phyloP scores from a whole-genome alignment of 441 rosid species.

The Syzygium syzygioides region DNA sequence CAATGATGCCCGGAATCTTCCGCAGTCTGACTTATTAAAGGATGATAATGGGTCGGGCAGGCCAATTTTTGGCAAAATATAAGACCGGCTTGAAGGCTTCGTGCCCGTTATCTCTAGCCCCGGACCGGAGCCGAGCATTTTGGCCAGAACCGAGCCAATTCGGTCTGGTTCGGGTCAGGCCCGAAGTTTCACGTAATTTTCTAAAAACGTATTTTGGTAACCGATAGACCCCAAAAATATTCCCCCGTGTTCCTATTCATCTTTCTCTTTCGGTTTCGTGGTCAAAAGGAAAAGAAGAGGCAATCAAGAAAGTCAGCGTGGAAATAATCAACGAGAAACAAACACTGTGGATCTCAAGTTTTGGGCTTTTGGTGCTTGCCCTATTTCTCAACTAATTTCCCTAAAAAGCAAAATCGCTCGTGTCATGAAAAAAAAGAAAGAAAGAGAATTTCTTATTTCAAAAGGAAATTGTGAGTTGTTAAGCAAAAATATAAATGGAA shows the following conservation, averaged over 20 bases:
- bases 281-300: no score
- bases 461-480: background rate
- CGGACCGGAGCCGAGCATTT: background rate
- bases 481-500: background rate
- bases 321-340: no score
- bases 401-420: no score
- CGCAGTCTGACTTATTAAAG: accelerated
- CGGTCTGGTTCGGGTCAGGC: background rate
- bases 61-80: background rate
- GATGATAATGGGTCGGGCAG: background rate
- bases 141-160: background rate
- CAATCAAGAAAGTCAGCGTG: no score
- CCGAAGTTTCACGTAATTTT: background rate
- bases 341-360: no score
- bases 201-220: background rate
- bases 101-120: background rate
- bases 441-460: no score
- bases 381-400: no score
- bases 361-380: no score
- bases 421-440: no score
- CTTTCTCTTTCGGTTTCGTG: no score
- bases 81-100: background rate
- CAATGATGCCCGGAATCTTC: background rate
- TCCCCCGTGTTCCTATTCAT: no score
- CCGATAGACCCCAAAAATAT: no score